Conservation (phyloP, 257 asterid species). For the Scutellaria minor region DNA sequence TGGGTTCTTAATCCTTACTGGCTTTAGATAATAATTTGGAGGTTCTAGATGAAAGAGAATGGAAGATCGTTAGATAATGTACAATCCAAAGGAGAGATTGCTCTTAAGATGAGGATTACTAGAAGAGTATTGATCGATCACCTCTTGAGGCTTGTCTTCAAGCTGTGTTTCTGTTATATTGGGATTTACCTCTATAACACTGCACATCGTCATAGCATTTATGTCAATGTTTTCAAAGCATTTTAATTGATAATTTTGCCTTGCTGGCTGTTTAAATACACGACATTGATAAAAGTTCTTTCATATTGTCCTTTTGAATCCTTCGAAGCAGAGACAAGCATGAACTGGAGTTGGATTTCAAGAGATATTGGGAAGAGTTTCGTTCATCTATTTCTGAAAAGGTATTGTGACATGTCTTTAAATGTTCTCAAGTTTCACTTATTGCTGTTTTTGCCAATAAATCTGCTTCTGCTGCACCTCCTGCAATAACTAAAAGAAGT, state of each 20-base stretch:
- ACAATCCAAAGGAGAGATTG: constrained; percentile 5
- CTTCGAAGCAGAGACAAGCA: constrained; percentile 57
- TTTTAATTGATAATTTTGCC: constrained; percentile 20
- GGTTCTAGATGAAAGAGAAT: constrained; percentile 12
- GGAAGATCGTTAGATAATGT: background rate
- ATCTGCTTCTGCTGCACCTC: constrained; percentile 18
- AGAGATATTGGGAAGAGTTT: constrained; percentile 97
- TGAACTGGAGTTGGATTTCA: constrained; percentile 95
- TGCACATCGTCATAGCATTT: constrained; percentile 27
- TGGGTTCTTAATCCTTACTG: constrained; percentile 9
- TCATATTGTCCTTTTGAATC: constrained; percentile 22
- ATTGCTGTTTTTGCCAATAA: constrained; percentile 1
- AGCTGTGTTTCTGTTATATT: constrained; percentile 20
- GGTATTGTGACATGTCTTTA: constrained; percentile 41
- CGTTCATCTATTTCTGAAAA: constrained; percentile 79
- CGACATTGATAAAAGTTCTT: constrained; percentile 20
- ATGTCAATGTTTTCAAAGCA: constrained; percentile 13
- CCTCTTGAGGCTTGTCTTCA: constrained; percentile 27
- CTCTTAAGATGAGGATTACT: constrained; percentile 6
- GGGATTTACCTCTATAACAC: constrained; percentile 21
- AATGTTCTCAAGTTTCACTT: constrained; percentile 13
- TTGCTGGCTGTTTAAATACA: constrained; percentile 31
- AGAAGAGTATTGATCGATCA: constrained; percentile 11
- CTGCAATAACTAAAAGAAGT: background rate
- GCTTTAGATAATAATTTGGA: constrained; percentile 17